These are phyloP conservation scores for Yamadazyma trypodendri DNA, from an alignment of 1,139 yeast genomes.

Conservation along the genomic window DNA sequence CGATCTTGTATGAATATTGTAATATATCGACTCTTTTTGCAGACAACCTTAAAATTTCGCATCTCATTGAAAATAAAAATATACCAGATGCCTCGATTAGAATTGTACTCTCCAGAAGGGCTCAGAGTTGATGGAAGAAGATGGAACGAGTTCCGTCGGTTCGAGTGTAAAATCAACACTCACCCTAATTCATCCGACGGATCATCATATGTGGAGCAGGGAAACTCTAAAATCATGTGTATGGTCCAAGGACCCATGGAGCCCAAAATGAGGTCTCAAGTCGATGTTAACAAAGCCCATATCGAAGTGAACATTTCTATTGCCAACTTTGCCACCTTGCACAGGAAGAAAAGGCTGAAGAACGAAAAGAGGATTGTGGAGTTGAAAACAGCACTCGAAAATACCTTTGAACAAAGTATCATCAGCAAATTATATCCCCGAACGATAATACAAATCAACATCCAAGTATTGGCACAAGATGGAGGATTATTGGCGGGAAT, in stretches of 20 bases:
- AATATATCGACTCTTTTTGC: constrained; percentile 5
- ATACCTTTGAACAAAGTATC: constrained; percentile 80
- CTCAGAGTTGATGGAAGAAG: constrained; percentile 89
- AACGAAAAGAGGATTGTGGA: constrained; percentile 76
- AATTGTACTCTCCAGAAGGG: constrained; percentile 92
- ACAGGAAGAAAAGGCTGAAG: constrained; percentile 64
- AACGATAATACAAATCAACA: constrained; percentile 68
- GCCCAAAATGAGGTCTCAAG: constrained; percentile 56
- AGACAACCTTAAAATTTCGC: constrained; percentile 1
- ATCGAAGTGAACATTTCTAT: constrained; percentile 66
- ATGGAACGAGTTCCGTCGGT: constrained; percentile 87
- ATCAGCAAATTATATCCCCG: constrained; percentile 77
- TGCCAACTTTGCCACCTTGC: constrained; percentile 79
- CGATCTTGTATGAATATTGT: background rate
- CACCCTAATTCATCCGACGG: constrained; percentile 92
- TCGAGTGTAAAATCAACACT: constrained; percentile 78
- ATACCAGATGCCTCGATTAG: constrained; percentile 59
- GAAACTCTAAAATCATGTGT: constrained; percentile 86
- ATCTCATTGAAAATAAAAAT: background rate
- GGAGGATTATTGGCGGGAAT: constrained; percentile 84
- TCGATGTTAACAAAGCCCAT: constrained; percentile 47
- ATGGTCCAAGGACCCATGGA: constrained; percentile 89
- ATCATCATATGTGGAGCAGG: constrained; percentile 88
- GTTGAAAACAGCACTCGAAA: constrained; percentile 67
- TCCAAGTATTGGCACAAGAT: constrained; percentile 84